Base-by-base conservation (phyloP, 192 early-diverging fungal genomes). In the Backusella circina region DNA sequence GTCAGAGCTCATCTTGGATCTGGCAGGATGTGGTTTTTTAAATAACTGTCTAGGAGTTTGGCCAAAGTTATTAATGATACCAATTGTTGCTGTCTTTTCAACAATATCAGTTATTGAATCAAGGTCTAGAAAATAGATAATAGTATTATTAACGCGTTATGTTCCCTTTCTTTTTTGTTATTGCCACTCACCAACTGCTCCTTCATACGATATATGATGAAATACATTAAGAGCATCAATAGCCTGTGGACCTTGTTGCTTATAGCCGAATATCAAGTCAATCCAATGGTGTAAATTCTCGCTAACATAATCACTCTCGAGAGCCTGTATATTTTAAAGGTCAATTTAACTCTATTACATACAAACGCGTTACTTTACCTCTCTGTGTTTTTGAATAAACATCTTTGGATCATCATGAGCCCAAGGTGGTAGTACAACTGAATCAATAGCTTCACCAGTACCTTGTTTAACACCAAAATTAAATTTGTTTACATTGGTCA, bases 1-100 rank as follows among this genome's bases (percentile, higher is more conserved):
- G 50, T 88, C 88, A 13, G 54, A 47, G 39, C 78, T 78, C 5
- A 77, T 70, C 8, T 78, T 65, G 5, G 75, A 71, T 70, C 92
- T 85, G 26, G 81, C 68, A 35, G 93, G 93, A 84, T 98, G 97
- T 1, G 95, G 94, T 77, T 87, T 88, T 64, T 87, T 91, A 73
- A 98, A 97, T 69, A 98, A 80, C 76, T 96, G 94, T 12, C 90
- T 86, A 13, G 97, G 96, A 2, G 97, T 98, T 82, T 98, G 97
- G 6, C 97, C 97, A 91, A 98, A 98, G 84, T 98, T 95, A 80
- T 98, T 90, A 73, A 98, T 98, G 75, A 96, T 95, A 71, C 95
- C 96, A 67, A 95, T 95, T 16, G 95, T 94, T 6, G 95, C 93
- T 16, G 90, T 88, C 50, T 94, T 89, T 79, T 98, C 95, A 31